A percentile compares a stretch with the other conserved stretches of the same genome.
Conservation (phyloP, 2,329 filamentous ascomycete species). For the Seiridium cupressi region DNA sequence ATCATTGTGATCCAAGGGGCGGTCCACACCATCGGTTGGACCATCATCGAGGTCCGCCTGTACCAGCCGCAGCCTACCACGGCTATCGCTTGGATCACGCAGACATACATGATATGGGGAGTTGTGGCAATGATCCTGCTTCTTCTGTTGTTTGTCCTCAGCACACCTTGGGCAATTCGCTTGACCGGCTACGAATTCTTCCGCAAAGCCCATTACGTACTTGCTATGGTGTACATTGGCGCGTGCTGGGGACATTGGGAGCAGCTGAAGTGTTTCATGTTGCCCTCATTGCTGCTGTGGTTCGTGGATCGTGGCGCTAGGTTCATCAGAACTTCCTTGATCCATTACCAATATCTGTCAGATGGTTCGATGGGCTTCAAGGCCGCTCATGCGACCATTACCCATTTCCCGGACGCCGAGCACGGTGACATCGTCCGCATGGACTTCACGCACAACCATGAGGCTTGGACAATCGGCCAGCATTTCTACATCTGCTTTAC, state of each 20-base stretch:
- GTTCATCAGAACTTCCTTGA: constrained; percentile 52
- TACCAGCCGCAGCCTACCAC: constrained; percentile 70
- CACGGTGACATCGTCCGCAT: constrained; percentile 63
- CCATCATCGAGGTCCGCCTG: constrained; percentile 60
- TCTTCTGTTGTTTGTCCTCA: constrained; percentile 58
- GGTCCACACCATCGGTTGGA: constrained; percentile 72
- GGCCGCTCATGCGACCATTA: constrained; percentile 48
- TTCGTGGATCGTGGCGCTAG: constrained; percentile 61
- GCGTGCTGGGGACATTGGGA: constrained; percentile 76
- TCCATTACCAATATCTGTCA: constrained; percentile 57
- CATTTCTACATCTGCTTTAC: constrained; percentile 72
- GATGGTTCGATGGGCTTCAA: constrained; percentile 49
- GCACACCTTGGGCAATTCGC: constrained; percentile 56
- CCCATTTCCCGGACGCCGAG: constrained; percentile 53
- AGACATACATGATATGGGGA: constrained; percentile 73
- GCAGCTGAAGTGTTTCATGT: constrained; percentile 65
- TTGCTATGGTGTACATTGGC: constrained; percentile 73
- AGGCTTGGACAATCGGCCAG: constrained; percentile 64
- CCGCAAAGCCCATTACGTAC: constrained; percentile 69
- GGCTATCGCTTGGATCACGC: constrained; percentile 54
- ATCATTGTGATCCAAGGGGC: constrained; percentile 67
- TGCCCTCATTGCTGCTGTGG: constrained; percentile 65
- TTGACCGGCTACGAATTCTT: constrained; percentile 76
- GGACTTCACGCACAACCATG: constrained; percentile 61
- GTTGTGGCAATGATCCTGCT: constrained; percentile 66